phyloP scores from a whole-genome alignment of 345 rosid genomes.

The thale cress (Arabidopsis thaliana) region DNA sequence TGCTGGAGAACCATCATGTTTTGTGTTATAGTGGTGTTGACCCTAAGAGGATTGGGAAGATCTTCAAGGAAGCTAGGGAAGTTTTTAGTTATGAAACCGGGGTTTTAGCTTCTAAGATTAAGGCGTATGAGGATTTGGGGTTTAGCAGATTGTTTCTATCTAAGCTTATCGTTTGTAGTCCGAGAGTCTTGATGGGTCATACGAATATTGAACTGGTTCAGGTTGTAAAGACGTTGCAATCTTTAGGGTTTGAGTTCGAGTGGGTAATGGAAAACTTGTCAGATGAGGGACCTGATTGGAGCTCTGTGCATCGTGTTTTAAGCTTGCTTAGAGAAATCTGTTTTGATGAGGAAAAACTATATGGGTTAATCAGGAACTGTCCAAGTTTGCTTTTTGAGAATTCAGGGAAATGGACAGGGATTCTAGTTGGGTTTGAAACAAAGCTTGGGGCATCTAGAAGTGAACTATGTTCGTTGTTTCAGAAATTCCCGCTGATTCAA shows the following conservation, averaged over 20 bases:
- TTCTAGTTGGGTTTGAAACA: constrained; percentile 56
- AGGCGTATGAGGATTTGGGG: constrained; percentile 69
- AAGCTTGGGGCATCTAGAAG: constrained; percentile 62
- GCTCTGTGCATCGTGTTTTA: constrained; percentile 53
- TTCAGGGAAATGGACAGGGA: constrained; percentile 56
- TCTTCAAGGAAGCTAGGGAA: constrained; percentile 61
- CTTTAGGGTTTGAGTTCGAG: constrained; percentile 52
- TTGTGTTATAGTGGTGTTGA: constrained; percentile 66
- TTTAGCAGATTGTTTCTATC: constrained; percentile 50
- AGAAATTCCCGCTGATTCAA: constrained; percentile 57
- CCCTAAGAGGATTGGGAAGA: constrained; percentile 61
- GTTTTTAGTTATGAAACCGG: constrained; percentile 61
- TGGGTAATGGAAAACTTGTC: constrained; percentile 59
- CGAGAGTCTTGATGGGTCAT: constrained; percentile 60
- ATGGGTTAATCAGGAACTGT: constrained; percentile 53
- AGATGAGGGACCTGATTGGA: constrained; percentile 62
- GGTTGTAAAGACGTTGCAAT: constrained; percentile 57
- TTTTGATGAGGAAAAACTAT: constrained; percentile 49
- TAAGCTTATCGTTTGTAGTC: constrained; percentile 58
- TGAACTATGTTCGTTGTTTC: constrained; percentile 55
- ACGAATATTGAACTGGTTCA: constrained; percentile 51
- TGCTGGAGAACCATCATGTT: constrained; percentile 70
- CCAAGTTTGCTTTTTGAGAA: constrained; percentile 66
- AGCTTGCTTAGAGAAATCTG: constrained; percentile 50
- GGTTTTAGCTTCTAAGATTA: constrained; percentile 62